Evolutionary conservation across 345 rosid species (phyloP), one percentile per base, ranked within the genome.

Genomic region (Ailanthus altissimus): DNA sequence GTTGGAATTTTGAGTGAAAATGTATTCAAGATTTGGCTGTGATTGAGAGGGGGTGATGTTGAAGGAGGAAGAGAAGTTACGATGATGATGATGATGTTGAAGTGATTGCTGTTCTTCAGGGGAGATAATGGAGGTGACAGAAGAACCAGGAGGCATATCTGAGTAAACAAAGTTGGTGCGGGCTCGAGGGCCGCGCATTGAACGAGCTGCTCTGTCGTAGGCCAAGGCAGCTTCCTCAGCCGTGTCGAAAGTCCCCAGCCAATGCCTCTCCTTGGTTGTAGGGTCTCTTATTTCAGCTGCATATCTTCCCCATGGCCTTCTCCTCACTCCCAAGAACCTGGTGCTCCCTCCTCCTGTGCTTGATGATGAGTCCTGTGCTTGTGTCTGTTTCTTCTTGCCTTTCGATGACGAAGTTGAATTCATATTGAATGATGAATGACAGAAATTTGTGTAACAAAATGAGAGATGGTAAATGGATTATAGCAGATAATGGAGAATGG

Each of bases 241-340:
- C 0, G 94, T 92, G 81, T 92, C 97, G 42, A 92, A 90, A 43
- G 97, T 92, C 18, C 97, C 94, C 3, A 92, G 88, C 97, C 97
- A 92, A 81, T 89, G 97, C 79, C 94, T 89, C 79, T 92, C 92
- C 73, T 92, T 92, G 36, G 97, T 90, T 16, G 90, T 81, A 36
- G 97, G 97, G 86, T 92, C 92, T 78, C 97, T 80, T 60, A 92
- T 92, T 85, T 92, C 97, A 3, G 94, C 97, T 0, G 97, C 94
- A 67, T 92, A 92, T 75, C 94, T 83, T 11, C 94, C 97, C 97
- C 97, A 92, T 28, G 97, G 97, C 76, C 97, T 76, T n/a, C 97
- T 79, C 68, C 97, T 71, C 3, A 92, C 97, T 8, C 97, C 97
- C 15, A 92, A 84, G 84, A 89, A 92, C 79, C 88, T 86, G 60